phyloP scores from a whole-genome alignment of 768 basidiomycete genomes.

The Strobilomyces confusus region DNA sequence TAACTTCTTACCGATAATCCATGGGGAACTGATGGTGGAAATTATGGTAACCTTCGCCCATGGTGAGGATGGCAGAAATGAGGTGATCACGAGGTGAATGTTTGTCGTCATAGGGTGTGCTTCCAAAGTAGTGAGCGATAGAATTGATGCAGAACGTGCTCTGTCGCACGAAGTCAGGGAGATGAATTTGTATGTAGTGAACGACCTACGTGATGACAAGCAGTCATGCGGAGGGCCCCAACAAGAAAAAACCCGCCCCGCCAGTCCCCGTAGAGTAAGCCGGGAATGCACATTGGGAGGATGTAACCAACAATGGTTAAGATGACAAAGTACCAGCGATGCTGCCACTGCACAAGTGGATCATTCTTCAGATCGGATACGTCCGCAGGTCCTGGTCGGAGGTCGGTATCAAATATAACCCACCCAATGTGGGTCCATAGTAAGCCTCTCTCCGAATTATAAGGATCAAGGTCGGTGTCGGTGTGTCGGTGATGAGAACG shows the following conservation, averaged over 20 bases:
- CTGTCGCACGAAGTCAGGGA: conserved; percentile 31
- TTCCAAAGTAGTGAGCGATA: conserved; percentile 80
- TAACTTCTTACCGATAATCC: conserved; percentile 40
- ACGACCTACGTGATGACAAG: conserved; percentile 74
- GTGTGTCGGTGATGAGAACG: conserved; percentile 83
- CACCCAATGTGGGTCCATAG: conserved; percentile 82
- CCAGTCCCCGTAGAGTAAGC: conserved; percentile 73
- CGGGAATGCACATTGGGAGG: conserved; percentile 66
- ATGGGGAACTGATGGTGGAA: conserved; percentile 90
- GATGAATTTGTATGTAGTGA: background rate
- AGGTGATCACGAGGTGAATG: conserved; percentile 76
- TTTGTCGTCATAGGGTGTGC: conserved; percentile 77
- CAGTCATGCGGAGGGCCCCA: conserved; percentile 63
- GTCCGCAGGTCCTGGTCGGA: conserved; percentile 69
- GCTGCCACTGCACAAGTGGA: conserved; percentile 72
- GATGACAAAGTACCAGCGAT: conserved; percentile 65
- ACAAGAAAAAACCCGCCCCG: conserved; percentile 73
- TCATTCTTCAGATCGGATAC: conserved; percentile 69
- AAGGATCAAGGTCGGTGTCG: conserved; percentile 84
- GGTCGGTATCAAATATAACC: conserved; percentile 74
- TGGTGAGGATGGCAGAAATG: conserved; percentile 76
- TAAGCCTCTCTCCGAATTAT: conserved; percentile 73
- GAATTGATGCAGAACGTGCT: conserved; percentile 90
- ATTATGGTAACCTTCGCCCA: conserved; percentile 66
- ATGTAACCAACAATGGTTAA: conserved; percentile 65